These are phyloP conservation scores for Protomyces inundatus DNA, from an alignment of 1,139 yeast genomes.

Conservation along the genomic window DNA sequence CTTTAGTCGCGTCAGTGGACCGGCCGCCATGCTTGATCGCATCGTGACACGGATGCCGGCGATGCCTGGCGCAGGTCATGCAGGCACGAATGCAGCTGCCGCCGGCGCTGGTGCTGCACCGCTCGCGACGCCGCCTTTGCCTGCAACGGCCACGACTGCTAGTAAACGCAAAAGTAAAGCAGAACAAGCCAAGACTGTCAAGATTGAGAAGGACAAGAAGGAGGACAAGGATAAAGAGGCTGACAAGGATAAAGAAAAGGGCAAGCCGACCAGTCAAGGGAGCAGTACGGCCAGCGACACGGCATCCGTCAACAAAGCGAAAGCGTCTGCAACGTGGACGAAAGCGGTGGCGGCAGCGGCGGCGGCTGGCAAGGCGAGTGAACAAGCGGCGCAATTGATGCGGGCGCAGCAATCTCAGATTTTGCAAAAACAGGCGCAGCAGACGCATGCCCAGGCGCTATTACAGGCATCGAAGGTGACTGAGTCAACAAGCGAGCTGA, in stretches of 20 bases:
- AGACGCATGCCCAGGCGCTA: conserved; percentile 6
- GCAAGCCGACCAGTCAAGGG: not conserved
- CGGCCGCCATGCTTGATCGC: not conserved
- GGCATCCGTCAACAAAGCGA: not conserved
- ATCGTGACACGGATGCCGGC: conserved; percentile 10
- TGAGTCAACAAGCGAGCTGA: not conserved
- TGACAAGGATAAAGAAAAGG: not conserved
- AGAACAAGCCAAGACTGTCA: not conserved
- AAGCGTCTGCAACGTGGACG: not conserved
- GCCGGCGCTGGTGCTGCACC: not conserved
- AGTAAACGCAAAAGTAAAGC: not conserved
- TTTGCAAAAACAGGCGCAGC: conserved; percentile 18
- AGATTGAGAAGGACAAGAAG: not conserved
- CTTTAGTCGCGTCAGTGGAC: conserved; percentile 3
- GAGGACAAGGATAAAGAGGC: not conserved
- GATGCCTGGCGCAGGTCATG: not conserved
- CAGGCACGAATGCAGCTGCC: too few species aligned
- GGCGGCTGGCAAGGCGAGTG: conserved; percentile 2
- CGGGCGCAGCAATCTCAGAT: conserved; percentile 16
- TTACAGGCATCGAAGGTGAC: conserved; percentile 6
- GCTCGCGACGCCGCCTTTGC: not conserved
- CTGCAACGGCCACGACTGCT: not conserved
- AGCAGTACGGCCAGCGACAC: not conserved
- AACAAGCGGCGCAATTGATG: conserved; percentile 19
- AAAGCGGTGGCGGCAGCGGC: not conserved